Evolutionary conservation across 805 yeast species (phyloP), one percentile per base, ranked within the genome.

Genomic region (Zygosaccharomyces rouxii): DNA sequence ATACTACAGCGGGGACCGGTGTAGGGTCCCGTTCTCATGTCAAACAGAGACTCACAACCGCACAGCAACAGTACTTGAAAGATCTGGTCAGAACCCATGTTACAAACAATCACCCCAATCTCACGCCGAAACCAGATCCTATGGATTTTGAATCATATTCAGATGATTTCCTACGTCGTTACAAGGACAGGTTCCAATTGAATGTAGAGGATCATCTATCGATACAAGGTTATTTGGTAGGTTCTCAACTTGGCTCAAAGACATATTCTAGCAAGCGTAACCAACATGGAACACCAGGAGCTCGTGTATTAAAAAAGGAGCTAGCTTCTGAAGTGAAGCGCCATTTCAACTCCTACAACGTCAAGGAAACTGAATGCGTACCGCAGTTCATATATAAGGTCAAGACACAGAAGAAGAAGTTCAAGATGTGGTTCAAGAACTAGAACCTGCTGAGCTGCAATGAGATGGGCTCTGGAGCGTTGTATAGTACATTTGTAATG

Each of bases 301-400:
- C 72, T 41, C 61, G 87, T 40, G 72, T 83, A 7, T 60, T 81
- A 41, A 85, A 83, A 63, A 70, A 70, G 3, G 86, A 81, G 52
- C 73, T 84, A 28, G 84, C 88, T 0, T 66, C 64, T 2, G 75
- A 75, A 22, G 81, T 83, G 22, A 83, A 80, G 66, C 77, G 76
- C 47, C 97, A 92, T 66, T 88, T 90, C 57, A 58, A 75, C 54
- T 57, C 68, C 7, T 74, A 73, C 40, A 75, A 78, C 10, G 80
- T 81, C 3, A 81, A 86, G 57, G 99, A 92, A 61, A 81, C 84
- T 49, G 98, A 92, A 58, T 81, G 86, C 28, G 81, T 92, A 35
- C 88, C 96, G 31, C 89, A 86, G 59, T 94, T 92, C 63, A 73
- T 94, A 47, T 94, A 92, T 70, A 83, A 86, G 58, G 89, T 88